phyloP scores from a whole-genome alignment of 2,329 filamentous ascomycete genomes.

The Lachnellula suecica region DNA sequence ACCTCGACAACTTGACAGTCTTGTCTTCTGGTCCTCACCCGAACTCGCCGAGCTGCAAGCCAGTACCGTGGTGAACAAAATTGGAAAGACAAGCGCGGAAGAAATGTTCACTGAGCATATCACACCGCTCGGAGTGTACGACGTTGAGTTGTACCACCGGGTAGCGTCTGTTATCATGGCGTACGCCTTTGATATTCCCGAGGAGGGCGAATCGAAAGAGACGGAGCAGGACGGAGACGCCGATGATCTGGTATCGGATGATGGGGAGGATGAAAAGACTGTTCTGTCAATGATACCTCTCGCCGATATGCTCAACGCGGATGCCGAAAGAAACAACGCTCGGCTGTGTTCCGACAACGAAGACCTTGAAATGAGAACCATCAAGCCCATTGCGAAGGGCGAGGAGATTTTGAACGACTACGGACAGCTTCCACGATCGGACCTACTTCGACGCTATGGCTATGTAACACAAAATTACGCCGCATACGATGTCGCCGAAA shows the following conservation, averaged over 20 bases:
- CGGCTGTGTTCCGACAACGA: constrained; percentile 35
- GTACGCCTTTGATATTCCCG: constrained; percentile 66
- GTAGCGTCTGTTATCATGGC: constrained; percentile 72
- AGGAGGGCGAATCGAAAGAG: constrained; percentile 17
- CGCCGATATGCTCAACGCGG: constrained; percentile 71
- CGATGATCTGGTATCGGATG: constrained; percentile 44
- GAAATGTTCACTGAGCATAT: constrained; percentile 53
- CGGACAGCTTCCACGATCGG: constrained; percentile 64
- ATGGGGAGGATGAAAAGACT: constrained; percentile 44
- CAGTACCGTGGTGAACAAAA: constrained; percentile 62
- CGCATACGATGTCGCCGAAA: constrained; percentile 64
- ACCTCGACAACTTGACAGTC: constrained; percentile 60
- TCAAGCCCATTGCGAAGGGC: constrained; percentile 53
- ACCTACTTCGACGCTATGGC: constrained; percentile 66
- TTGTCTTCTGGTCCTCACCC: constrained; percentile 66
- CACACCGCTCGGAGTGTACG: constrained; percentile 47
- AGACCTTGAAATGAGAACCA: constrained; percentile 60
- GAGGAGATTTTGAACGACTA: constrained; percentile 69
- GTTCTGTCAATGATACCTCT: constrained; percentile 67
- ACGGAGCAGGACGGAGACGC: constrained; percentile 50
- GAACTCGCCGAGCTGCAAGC: constrained; percentile 64
- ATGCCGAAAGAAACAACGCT: constrained; percentile 65
- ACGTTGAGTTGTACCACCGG: constrained; percentile 51
- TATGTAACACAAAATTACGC: constrained; percentile 66
- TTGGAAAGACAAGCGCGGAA: constrained; percentile 61